Evolutionary conservation across 768 basidiomycete species (phyloP), one percentile per base, ranked within the genome.

Genomic region (Kwoniella botswanensis): DNA sequence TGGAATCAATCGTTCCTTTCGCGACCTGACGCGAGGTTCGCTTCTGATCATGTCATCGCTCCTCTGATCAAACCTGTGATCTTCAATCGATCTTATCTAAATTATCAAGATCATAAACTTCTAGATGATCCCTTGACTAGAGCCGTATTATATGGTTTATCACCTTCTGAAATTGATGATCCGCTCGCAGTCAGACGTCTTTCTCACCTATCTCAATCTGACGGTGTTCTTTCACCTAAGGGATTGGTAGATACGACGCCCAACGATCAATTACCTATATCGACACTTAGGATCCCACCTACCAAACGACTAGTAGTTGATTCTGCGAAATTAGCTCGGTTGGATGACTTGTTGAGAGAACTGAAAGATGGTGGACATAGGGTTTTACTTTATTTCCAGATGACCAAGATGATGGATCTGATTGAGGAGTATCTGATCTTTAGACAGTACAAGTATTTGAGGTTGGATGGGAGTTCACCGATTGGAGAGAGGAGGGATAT

Each of bases 401-500:
- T 99, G 97, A 98, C 96, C 13, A 89, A 91, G 70, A 99, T 98
- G 97, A 97, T 99, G 91, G 95, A 98, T 82, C 86, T 98, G 61
- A 95, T 98, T 89, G 97, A 98, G 83, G 97, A 98, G 82, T 99
- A 98, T 82, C 87, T 99, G 71, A 93, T 97, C 68, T 97, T 92
- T 85, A 90, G 96, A 2, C 95, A 98, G 82, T 94, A 94, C 86
- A 95, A 94, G 83, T 97, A 98, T 80, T 86, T 97, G 18, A 88
- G 95, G 46, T 85, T 98, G 66, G 95, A 98, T 84, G 95, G 95
- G 46, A 92, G 92, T 1, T 96, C 94, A 35, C 94, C 95, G 76
- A 87, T 99, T 64, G 94, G 95, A 76, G 97, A 99, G 82, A 88
- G 97, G 76, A 88, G 97, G 68, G 97, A 98, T 83, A 98, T 99